Conservation (phyloP, 495 filamentous ascomycete species). For the Penicillium chermesinum region DNA sequence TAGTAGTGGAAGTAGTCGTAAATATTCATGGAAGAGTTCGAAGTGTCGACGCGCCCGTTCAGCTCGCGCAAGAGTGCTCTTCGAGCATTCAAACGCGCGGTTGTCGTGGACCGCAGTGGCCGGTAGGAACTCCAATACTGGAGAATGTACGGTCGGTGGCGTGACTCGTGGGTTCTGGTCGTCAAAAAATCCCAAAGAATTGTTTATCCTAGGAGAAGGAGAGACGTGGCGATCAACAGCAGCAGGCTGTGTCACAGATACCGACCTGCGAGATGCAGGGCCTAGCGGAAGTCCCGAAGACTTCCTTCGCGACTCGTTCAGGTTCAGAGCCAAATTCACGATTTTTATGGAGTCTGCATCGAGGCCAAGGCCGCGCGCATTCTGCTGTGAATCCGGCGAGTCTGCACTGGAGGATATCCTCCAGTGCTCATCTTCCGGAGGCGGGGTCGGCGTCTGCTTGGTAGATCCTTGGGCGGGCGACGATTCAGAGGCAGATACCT, state of each 20-base stretch:
- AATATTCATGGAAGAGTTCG: constrained; percentile 74
- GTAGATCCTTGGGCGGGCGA: constrained; percentile 3
- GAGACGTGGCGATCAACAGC: constrained; percentile 14
- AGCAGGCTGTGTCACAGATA: constrained; percentile 35
- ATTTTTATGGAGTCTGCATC: constrained; percentile 80
- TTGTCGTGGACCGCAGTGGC: constrained; percentile 23
- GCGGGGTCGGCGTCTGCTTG: constrained; percentile 6
- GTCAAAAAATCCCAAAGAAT: constrained; percentile 7
- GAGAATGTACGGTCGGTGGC: constrained; percentile 12
- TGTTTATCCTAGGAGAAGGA: constrained; percentile 11
- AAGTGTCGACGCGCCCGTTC: constrained; percentile 74
- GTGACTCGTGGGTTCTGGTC: constrained; percentile 10
- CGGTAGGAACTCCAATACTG: constrained; percentile 30
- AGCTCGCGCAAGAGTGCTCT: constrained; percentile 69
- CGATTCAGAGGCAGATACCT: constrained; percentile 22
- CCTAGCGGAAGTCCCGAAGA: constrained; percentile 48
- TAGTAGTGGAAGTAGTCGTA: constrained; percentile 67
- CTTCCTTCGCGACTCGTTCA: constrained; percentile 76
- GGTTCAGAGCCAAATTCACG: constrained; percentile 80
- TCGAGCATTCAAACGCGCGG: constrained; percentile 61
- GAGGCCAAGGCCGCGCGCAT: constrained; percentile 41
- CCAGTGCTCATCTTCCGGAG: constrained; percentile 5
- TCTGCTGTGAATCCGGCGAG: constrained; percentile 6
- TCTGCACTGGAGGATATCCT: constrained; percentile 10
- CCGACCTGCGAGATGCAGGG: constrained; percentile 39